Percentiles rank a stretch among this genome's conserved stretches.
phyloP scores from a whole-genome alignment of 257 asterid species.

The Solanum neorickii region DNA sequence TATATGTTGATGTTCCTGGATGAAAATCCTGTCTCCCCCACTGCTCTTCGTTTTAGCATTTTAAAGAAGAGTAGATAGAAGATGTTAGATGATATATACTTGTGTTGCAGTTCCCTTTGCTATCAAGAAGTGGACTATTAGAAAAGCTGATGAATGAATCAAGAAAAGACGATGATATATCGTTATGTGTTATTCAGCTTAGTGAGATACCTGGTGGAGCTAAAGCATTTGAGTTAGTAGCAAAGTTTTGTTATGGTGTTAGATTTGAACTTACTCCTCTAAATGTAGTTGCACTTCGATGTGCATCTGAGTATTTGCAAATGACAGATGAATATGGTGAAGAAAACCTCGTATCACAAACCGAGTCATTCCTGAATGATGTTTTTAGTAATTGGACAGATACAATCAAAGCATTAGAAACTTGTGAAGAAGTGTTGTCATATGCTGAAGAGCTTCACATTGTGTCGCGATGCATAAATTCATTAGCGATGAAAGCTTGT shows the following conservation, averaged over 20 bases:
- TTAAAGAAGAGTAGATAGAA: neutral
- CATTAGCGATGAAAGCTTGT: constrained; percentile 68
- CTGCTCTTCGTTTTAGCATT: neutral
- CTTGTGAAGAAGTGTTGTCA: constrained; percentile 63
- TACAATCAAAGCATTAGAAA: constrained; percentile 68
- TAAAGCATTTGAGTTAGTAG: constrained; percentile 65
- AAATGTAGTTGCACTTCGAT: constrained; percentile 64
- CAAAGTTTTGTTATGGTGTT: constrained; percentile 74
- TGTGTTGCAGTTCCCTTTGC: constrained; percentile 55
- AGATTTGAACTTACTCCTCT: constrained; percentile 61
- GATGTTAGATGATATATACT: neutral
- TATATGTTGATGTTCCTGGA: neutral
- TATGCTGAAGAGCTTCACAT: constrained; percentile 69
- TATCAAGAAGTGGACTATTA: constrained; percentile 62
- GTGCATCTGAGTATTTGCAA: constrained; percentile 76
- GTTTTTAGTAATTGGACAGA: constrained; percentile 68
- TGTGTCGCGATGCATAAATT: constrained; percentile 67
- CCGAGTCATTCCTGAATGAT: constrained; percentile 51
- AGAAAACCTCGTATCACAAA: constrained; percentile 53
- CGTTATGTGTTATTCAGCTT: constrained; percentile 34
- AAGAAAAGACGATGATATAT: constrained; percentile 10
- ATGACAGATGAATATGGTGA: constrained; percentile 85
- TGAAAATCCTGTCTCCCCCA: neutral
- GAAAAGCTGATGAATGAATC: constrained; percentile 64
- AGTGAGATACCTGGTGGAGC: constrained; percentile 81